A percentile compares a stretch with the other conserved stretches of the same genome.
Evolutionary conservation across 768 basidiomycete species (phyloP).

Genomic region (Floccularia luteovirens): DNA sequence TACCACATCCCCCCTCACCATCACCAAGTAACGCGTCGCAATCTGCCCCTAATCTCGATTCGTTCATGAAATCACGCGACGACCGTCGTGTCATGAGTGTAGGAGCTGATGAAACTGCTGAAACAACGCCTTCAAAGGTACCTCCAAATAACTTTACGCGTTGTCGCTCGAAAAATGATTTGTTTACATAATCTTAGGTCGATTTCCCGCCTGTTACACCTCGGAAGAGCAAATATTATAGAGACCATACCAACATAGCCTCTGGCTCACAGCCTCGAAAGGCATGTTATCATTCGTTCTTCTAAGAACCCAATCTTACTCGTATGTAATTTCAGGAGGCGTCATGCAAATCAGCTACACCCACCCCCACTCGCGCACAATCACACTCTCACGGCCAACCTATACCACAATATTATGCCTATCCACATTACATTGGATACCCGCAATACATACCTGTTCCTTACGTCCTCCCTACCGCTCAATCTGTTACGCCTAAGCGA

Average conservation of each 20-base stretch:
- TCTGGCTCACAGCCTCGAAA: slow-evolving; percentile 17
- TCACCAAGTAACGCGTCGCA: slow-evolving; percentile 44
- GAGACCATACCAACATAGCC: slow-evolving; percentile 38
- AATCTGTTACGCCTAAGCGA: slow-evolving; percentile 37
- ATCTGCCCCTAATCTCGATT: slow-evolving; percentile 34
- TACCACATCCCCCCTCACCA: slow-evolving; percentile 38
- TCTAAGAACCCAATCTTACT: slow-evolving; percentile 11
- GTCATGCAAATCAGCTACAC: slow-evolving; percentile 34
- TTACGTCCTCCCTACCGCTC: slow-evolving; percentile 20
- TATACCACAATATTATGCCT: slow-evolving; percentile 24
- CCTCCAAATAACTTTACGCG: slow-evolving; percentile 21
- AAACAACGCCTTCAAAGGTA: slow-evolving; percentile 28
- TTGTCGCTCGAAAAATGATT: slow-evolving; percentile 10
- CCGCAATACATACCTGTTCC: slow-evolving; percentile 28
- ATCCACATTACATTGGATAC: slow-evolving; percentile 31
- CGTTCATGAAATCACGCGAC: slow-evolving; percentile 52
- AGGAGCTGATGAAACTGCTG: slow-evolving; percentile 21
- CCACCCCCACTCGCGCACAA: slow-evolving; percentile 32
- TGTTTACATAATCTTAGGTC: slow-evolving; percentile 3
- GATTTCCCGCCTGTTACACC: slow-evolving; percentile 42
- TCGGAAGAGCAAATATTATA: slow-evolving; percentile 55
- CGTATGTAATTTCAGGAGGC: slow-evolving; percentile 13
- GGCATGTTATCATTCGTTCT: slow-evolving; percentile 14
- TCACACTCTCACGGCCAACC: slow-evolving; percentile 17
- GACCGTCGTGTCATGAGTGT: slow-evolving; percentile 27